A percentile compares a stretch with the other conserved stretches of the same genome.
Evolutionary conservation across 1,139 yeast species (phyloP).

Genomic region (Suzukiozyma palmioleophila): DNA sequence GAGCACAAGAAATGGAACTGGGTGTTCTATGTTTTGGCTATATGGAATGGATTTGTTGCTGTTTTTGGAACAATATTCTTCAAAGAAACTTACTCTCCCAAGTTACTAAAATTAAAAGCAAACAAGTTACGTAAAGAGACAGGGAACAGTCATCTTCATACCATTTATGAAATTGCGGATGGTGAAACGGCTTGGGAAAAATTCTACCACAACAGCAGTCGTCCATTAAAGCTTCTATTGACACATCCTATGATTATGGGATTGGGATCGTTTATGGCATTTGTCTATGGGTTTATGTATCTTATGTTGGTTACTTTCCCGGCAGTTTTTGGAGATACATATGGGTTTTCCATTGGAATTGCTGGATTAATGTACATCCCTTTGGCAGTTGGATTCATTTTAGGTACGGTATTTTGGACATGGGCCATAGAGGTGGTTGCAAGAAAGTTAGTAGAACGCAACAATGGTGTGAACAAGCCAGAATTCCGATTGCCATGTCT

Average conservation of each 20-base stretch:
- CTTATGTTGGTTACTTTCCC: constrained; percentile 64
- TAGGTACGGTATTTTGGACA: constrained; percentile 22
- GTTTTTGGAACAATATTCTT: constrained; percentile 38
- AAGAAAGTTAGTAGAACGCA: constrained; percentile 16
- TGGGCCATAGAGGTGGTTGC: constrained; percentile 19
- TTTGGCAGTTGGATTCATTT: constrained; percentile 43
- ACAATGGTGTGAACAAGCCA: constrained; percentile 31
- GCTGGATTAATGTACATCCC: constrained; percentile 54
- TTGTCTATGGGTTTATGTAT: constrained; percentile 56
- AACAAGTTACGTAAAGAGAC: constrained; percentile 41
- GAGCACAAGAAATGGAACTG: constrained; percentile 46
- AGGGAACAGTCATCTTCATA: constrained; percentile 45
- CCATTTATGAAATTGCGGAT: constrained; percentile 41
- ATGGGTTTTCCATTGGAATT: constrained; percentile 31
- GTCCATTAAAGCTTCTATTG: constrained; percentile 54
- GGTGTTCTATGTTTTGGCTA: constrained; percentile 57
- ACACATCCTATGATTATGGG: constrained; percentile 60
- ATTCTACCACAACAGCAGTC: constrained; percentile 40
- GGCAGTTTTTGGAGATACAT: constrained; percentile 45
- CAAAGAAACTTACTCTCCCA: constrained; percentile 59
- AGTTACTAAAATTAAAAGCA: constrained; percentile 46
- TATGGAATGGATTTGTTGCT: constrained; percentile 50
- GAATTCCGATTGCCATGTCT: constrained; percentile 36
- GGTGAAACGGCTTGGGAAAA: constrained; percentile 19
- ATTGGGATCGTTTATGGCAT: constrained; percentile 59